Evolutionary conservation across 805 yeast species (phyloP).

Genomic region (Jamesozyma lodderae): DNA sequence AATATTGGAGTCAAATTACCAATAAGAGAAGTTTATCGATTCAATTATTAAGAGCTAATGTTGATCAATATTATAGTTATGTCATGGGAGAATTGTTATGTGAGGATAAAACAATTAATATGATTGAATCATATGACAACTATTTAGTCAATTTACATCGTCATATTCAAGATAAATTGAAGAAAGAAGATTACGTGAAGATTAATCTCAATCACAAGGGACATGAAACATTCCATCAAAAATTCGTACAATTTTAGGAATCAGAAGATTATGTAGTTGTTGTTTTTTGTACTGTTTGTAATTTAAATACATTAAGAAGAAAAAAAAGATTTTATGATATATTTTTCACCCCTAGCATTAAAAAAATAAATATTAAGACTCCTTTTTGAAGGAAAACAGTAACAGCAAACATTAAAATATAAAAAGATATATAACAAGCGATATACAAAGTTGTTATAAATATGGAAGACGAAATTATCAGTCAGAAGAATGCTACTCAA

Average conservation of each 20-base stretch:
- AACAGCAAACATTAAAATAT: too few species aligned
- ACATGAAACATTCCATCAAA: constrained; percentile 27
- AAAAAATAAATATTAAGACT: too few species aligned
- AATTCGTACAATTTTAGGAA: constrained; percentile 28
- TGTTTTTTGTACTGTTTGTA: too few species aligned
- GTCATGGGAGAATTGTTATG: constrained; percentile 48
- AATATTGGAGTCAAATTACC: constrained; percentile 33
- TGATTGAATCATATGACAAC: constrained; percentile 52
- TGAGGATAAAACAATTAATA: constrained; percentile 59
- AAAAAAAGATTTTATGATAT: too few species aligned
- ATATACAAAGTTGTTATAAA: too few species aligned
- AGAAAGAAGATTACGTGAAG: constrained; percentile 34
- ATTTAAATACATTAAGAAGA: too few species aligned
- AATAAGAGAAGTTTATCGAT: constrained; percentile 20
- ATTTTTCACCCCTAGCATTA: too few species aligned
- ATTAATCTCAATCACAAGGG: constrained; percentile 11
- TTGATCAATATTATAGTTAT: constrained; percentile 23
- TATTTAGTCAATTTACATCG: constrained; percentile 63
- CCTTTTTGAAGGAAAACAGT: too few species aligned
- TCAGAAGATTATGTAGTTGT: too few species aligned
- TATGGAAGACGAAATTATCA: too few species aligned
- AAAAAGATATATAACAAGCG: too few species aligned
- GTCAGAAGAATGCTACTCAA: too few species aligned
- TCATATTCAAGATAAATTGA: constrained; percentile 44
- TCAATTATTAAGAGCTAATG: constrained; percentile 25